Evolutionary conservation across 352 stramenopile genomes (phyloP).

Genomic region (Aphanomyces cochlioides): DNA sequence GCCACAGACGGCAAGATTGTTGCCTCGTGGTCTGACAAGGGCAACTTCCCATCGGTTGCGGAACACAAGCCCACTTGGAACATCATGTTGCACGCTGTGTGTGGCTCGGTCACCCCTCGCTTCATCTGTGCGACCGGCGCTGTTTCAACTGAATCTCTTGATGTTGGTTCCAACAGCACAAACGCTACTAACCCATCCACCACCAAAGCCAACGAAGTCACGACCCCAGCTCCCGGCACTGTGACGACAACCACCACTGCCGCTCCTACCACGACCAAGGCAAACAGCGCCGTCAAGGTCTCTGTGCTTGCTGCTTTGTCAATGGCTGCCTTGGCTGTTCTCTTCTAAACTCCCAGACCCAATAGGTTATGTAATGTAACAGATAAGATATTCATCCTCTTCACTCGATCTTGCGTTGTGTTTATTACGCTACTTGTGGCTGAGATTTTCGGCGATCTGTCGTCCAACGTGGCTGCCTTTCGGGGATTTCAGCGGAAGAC

Average conservation of each 20-base stretch:
- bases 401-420: too few relatives aligned
- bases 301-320: background rate
- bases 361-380: too few relatives aligned
- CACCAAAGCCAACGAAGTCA: background rate
- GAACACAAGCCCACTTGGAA: slow-evolving; percentile 49
- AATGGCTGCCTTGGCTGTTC: background rate
- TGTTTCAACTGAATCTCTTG: background rate
- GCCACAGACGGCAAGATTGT: slow-evolving; percentile 10
- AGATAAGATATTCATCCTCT: too few relatives aligned
- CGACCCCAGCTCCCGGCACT: background rate
- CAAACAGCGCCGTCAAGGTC: background rate
- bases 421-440: too few relatives aligned
- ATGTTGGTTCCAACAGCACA: background rate
- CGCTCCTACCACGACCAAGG: background rate
- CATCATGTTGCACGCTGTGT: slow-evolving; percentile 60
- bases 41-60: slow-evolving; percentile 39
- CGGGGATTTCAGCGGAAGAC: too few relatives aligned
- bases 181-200: background rate
- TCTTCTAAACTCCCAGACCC: background rate
- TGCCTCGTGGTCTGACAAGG: slow-evolving; percentile 38
- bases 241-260: background rate
- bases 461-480: too few relatives aligned
- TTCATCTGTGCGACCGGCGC: slow-evolving; percentile 37
- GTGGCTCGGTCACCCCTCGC: slow-evolving; percentile 39
- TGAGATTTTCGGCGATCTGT: too few relatives aligned